A percentile compares a stretch with the other conserved stretches of the same genome.
Conservation (phyloP, 345 rosid species). For the Brassica carinata region DNA sequence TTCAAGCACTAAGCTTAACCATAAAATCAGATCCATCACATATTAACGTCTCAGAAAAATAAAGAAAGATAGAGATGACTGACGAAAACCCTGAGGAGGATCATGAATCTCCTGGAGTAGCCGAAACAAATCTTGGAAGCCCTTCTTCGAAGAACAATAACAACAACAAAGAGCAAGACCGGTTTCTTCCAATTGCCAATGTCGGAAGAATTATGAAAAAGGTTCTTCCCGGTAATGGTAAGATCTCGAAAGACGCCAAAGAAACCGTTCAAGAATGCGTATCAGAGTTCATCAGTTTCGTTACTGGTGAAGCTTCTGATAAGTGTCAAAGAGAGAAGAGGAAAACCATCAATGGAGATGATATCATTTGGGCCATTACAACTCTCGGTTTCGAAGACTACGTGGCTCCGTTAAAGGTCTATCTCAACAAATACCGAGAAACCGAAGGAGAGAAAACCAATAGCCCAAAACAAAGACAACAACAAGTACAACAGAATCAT, state of each 20-base stretch:
- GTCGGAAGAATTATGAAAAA: slow-evolving; percentile 82
- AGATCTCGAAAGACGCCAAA: slow-evolving; percentile 72
- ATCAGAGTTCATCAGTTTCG: slow-evolving; percentile 74
- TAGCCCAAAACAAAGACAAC: slow-evolving; percentile 57
- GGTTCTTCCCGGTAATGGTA: slow-evolving; percentile 63
- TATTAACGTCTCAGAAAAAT: slow-evolving; percentile 9
- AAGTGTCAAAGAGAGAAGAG: slow-evolving; percentile 74
- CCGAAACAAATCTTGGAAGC: slow-evolving; percentile 53
- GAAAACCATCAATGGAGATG: slow-evolving; percentile 74
- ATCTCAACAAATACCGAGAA: slow-evolving; percentile 59
- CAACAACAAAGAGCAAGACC: slow-evolving; percentile 62
- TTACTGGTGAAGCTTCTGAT: slow-evolving; percentile 73
- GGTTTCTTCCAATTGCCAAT: slow-evolving; percentile 72
- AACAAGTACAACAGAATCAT: slow-evolving; percentile 41
- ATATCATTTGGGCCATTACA: slow-evolving; percentile 75
- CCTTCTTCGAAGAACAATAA: slow-evolving; percentile 43
- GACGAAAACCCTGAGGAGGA: slow-evolving; percentile 54
- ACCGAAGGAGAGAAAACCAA: slow-evolving; percentile 68
- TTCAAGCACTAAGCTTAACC: background rate
- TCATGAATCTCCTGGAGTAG: slow-evolving; percentile 37
- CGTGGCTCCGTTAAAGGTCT: slow-evolving; percentile 55
- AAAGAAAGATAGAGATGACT: slow-evolving; percentile 47
- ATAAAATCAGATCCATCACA: background rate
- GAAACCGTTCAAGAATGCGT: slow-evolving; percentile 81
- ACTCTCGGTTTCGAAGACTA: slow-evolving; percentile 75